Conservation (phyloP, 2,329 filamentous ascomycete species). For the Penicillium sp. region DNA sequence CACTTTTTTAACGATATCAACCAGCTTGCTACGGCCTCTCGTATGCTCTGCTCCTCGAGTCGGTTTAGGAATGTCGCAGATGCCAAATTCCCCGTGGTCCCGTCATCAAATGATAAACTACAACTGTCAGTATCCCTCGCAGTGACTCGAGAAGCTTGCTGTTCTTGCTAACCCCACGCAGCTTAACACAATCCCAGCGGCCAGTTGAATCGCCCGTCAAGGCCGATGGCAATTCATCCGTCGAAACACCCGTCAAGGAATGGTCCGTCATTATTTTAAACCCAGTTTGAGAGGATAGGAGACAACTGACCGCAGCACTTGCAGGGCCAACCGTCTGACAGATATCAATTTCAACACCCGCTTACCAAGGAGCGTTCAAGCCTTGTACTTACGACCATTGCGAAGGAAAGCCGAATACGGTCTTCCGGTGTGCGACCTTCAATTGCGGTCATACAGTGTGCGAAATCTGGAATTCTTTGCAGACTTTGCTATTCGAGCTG, state of each 20-base stretch:
- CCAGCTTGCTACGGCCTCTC: conserved; percentile 14
- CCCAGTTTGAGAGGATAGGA: no score
- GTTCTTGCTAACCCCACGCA: neutral
- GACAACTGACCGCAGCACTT: conserved; percentile 3
- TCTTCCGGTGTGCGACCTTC: conserved; percentile 85
- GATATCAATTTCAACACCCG: conserved; percentile 52
- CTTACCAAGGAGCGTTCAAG: conserved; percentile 79
- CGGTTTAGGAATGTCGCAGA: neutral
- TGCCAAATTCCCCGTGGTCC: neutral
- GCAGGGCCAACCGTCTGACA: conserved; percentile 44
- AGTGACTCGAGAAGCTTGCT: neutral
- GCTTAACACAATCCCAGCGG: neutral
- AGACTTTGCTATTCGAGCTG: conserved; percentile 92
- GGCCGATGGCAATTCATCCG: no score
- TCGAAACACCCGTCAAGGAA: conserved; percentile 1
- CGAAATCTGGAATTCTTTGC: conserved; percentile 92
- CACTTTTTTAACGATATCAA: neutral
- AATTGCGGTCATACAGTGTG: conserved; percentile 87
- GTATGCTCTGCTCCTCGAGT: conserved; percentile 11
- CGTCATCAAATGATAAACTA: neutral
- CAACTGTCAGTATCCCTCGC: neutral
- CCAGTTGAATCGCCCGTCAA: neutral
- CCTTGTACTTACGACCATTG: conserved; percentile 83
- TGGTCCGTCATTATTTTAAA: conserved; percentile 9
- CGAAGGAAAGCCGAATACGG: conserved; percentile 75